Evolutionary conservation across 257 asterid species (phyloP).

Genomic region (Ajuga chamaepitys): DNA sequence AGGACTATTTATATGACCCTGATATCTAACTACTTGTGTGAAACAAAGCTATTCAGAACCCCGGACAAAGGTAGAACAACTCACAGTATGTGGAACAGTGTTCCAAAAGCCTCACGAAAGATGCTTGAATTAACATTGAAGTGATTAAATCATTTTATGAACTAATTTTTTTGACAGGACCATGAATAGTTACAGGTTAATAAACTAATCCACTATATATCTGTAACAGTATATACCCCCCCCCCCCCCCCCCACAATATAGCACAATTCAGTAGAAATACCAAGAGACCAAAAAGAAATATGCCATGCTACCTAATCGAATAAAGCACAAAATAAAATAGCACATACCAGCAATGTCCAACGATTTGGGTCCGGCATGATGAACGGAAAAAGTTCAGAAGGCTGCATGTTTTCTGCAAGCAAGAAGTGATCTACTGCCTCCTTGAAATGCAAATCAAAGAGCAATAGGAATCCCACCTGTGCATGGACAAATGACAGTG

Average conservation of each 20-base stretch:
- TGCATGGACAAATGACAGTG: conserved; percentile 74
- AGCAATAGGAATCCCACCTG: conserved; percentile 94
- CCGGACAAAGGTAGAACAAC: background rate
- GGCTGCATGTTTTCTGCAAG: conserved; percentile 91
- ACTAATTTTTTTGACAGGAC: background rate
- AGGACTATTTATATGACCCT: background rate
- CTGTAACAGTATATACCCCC: background rate
- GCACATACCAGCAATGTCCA: conserved; percentile 85
- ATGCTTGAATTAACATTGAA: background rate
- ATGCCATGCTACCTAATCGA: background rate
- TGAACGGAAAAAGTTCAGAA: conserved; percentile 93
- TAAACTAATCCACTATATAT: background rate
- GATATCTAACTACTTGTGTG: background rate
- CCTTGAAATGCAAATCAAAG: conserved; percentile 85
- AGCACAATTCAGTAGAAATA: background rate
- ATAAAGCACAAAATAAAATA: conserved; percentile 9
- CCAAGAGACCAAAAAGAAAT: background rate
- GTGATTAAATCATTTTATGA: background rate
- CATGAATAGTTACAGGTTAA: background rate
- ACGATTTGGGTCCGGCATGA: conserved; percentile 92
- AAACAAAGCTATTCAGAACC: background rate
- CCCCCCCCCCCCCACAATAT: no score
- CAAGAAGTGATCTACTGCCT: conserved; percentile 92
- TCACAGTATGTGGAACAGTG: background rate
- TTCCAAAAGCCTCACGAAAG: background rate